Evolutionary conservation across 768 basidiomycete genomes (phyloP).

Genomic region (Sporobolomyces roseus): DNA sequence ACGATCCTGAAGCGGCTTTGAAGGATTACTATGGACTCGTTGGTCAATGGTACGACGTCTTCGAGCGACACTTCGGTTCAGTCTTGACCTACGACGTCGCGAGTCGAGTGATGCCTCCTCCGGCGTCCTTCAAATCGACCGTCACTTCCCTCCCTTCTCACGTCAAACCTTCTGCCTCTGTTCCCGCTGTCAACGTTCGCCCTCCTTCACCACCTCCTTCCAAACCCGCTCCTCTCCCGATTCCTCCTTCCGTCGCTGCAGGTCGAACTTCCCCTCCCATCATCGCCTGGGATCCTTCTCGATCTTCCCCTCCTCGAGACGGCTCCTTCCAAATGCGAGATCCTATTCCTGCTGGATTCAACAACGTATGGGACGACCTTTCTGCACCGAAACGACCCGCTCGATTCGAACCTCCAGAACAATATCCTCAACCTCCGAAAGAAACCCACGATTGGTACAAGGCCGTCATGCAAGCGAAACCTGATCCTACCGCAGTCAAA

Average conservation of each 20-base stretch:
- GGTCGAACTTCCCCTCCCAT: conserved; percentile 29
- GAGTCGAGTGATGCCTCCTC: conserved; percentile 26
- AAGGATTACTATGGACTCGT: conserved; percentile 78
- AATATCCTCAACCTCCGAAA: conserved; percentile 63
- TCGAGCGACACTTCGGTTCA: conserved; percentile 79
- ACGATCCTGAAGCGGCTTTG: conserved; percentile 34
- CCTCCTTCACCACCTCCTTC: conserved; percentile 6
- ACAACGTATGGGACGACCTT: conserved; percentile 78
- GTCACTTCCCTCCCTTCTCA: conserved; percentile 50
- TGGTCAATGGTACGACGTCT: conserved; percentile 85
- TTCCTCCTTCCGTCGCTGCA: conserved; percentile 14
- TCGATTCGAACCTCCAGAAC: conserved; percentile 63
- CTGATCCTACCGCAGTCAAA: conserved; percentile 69
- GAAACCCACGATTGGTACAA: conserved; percentile 63
- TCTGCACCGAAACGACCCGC: conserved; percentile 47
- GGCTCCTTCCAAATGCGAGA: conserved; percentile 55
- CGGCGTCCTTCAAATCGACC: conserved; percentile 50
- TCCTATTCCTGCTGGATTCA: conserved; percentile 71
- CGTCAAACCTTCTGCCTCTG: conserved; percentile 44
- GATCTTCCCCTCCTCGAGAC: conserved; percentile 73
- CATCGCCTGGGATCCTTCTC: conserved; percentile 67
- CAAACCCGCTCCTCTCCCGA: conserved; percentile 20
- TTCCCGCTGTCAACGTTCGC: neutral
- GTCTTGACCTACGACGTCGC: conserved; percentile 49
- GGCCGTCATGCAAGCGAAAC: conserved; percentile 53